Evolutionary conservation across 306 rosid genomes (phyloP).

Genomic region (Medicago arabica): DNA sequence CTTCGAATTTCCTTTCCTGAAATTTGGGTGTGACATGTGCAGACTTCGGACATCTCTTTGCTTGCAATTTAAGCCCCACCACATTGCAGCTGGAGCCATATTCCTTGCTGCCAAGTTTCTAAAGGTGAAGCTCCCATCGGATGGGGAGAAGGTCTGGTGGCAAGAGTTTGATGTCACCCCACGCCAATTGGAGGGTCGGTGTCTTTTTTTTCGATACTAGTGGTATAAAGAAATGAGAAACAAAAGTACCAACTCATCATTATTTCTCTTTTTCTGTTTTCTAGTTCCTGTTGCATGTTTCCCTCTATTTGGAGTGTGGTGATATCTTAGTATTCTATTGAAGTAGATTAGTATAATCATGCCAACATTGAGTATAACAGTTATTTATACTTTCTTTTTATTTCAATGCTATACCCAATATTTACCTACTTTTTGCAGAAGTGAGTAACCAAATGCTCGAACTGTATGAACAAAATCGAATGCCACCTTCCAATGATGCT

Average conservation of each 20-base stretch:
- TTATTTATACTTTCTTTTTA: slow-evolving; percentile 6
- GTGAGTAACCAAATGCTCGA: slow-evolving; percentile 99
- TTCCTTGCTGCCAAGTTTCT: slow-evolving; percentile 99
- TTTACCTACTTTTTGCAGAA: slow-evolving; percentile 68
- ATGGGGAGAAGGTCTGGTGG: slow-evolving; percentile 99
- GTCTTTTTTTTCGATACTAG: slow-evolving; percentile 55
- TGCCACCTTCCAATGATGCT: slow-evolving; percentile 72
- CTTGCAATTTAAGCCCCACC: slow-evolving; percentile 99
- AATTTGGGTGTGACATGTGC: slow-evolving; percentile 80
- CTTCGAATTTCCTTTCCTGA: slow-evolving; percentile 55
- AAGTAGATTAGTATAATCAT: slow-evolving; percentile 30
- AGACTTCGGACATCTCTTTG: slow-evolving; percentile 99
- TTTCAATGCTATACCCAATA: slow-evolving; percentile 37
- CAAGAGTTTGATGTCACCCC: slow-evolving; percentile 99
- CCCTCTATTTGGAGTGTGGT: slow-evolving; percentile 5
- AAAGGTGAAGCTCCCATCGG: slow-evolving; percentile 97
- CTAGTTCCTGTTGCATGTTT: slow-evolving; percentile 18
- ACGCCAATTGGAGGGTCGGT: slow-evolving; percentile 99
- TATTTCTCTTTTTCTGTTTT: slow-evolving; percentile 38
- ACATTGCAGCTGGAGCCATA: slow-evolving; percentile 99
- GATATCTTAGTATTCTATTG: slow-evolving; percentile 33
- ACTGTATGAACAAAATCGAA: slow-evolving; percentile 87
- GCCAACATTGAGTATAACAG: not conserved
- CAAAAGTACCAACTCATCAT: slow-evolving; percentile 42
- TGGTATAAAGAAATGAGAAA: slow-evolving; percentile 46